Conservation (phyloP, 495 filamentous ascomycete species). For the Patellaria atrata region DNA sequence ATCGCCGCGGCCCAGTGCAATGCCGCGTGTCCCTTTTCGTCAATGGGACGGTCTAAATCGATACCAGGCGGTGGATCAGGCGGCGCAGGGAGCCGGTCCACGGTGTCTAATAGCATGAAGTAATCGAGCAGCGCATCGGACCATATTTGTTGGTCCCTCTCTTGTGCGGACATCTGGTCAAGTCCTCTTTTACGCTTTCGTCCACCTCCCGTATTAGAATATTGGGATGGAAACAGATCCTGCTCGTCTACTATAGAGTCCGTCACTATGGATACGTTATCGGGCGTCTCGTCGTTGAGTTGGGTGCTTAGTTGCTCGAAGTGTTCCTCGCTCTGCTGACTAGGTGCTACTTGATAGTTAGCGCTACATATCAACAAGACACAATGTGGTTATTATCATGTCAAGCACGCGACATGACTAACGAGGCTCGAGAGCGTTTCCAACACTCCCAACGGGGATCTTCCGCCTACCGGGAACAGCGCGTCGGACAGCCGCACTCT, state of each 20-base stretch:
- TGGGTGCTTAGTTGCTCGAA: constrained; percentile 39
- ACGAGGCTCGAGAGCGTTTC: no score
- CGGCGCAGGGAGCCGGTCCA: constrained; percentile 49
- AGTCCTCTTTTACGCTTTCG: constrained; percentile 62
- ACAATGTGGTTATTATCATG: no score
- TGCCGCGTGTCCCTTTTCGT: constrained; percentile 75
- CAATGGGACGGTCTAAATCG: constrained; percentile 75
- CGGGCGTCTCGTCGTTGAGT: constrained; percentile 70
- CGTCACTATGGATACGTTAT: constrained; percentile 63
- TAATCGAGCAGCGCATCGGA: constrained; percentile 88
- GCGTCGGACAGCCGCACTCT: constrained; percentile 9
- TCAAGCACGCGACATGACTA: no score
- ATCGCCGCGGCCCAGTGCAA: constrained; percentile 97
- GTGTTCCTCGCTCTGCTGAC: constrained; percentile 37
- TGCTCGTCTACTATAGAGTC: constrained; percentile 74
- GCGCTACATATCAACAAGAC: constrained; percentile 1
- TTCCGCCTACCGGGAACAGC: not conserved
- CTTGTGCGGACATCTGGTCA: constrained; percentile 46
- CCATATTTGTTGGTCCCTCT: constrained; percentile 78
- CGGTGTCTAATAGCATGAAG: constrained; percentile 67
- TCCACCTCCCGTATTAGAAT: constrained; percentile 46
- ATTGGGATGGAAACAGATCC: constrained; percentile 53
- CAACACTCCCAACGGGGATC: constrained; percentile 2
- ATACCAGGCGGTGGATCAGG: constrained; percentile 71
- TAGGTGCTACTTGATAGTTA: constrained; percentile 21